These are phyloP conservation scores for Pichia gijzeniarum DNA, from an alignment of 805 yeast species.

Conservation along the genomic window DNA sequence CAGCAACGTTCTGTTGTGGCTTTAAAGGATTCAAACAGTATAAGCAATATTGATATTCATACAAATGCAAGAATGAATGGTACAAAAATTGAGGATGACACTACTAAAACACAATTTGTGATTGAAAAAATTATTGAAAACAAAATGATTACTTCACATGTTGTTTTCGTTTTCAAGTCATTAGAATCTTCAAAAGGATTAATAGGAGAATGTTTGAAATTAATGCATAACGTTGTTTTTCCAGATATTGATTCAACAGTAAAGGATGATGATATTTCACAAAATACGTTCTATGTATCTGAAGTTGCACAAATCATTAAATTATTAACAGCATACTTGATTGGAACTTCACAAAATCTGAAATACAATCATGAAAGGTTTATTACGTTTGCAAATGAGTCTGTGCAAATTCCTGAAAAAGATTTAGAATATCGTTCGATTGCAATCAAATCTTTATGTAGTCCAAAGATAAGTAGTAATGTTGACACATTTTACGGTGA, in stretches of 20 bases:
- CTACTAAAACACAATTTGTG: constrained; percentile 22
- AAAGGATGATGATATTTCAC: background rate
- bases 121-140: constrained; percentile 18
- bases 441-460: constrained; percentile 40
- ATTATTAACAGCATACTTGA: constrained; percentile 31
- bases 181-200: constrained; percentile 6
- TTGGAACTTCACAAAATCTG: constrained; percentile 24
- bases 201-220: constrained; percentile 4
- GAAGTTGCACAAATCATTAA: constrained; percentile 15
- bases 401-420: constrained; percentile 8
- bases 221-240: constrained; percentile 6
- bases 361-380: constrained; percentile 19
- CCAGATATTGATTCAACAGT: constrained; percentile 2
- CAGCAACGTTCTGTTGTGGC: constrained; percentile 32
- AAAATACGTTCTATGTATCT: background rate
- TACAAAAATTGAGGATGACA: constrained; percentile 26
- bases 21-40: constrained; percentile 32
- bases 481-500: constrained; percentile 38
- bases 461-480: constrained; percentile 35
- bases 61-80: constrained; percentile 23
- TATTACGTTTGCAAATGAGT: constrained; percentile 19
- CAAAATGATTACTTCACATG: constrained; percentile 15
- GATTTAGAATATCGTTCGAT: constrained; percentile 23
- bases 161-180: constrained; percentile 7
- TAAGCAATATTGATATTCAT: constrained; percentile 22